Evolutionary conservation across 257 asterid species (phyloP).

Genomic region (Haberlea rhodopensis): DNA sequence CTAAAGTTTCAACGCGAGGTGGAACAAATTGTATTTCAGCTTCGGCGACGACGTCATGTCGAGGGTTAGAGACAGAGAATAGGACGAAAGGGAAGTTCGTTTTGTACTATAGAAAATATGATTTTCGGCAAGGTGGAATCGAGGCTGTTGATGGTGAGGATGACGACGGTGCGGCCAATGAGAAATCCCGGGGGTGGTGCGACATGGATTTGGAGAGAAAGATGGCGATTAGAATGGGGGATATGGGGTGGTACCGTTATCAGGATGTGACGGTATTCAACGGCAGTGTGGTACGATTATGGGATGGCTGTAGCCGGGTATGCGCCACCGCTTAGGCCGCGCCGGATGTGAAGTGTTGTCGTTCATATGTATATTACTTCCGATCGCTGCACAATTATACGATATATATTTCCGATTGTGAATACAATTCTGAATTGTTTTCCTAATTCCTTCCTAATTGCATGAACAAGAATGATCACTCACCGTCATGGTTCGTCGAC

Average conservation of each 20-base stretch:
- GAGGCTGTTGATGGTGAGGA: constrained; percentile 8
- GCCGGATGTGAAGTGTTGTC: no score
- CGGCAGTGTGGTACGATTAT: constrained; percentile 70
- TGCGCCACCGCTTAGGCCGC: constrained; percentile 24
- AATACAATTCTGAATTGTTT: no score
- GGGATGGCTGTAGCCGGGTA: constrained; percentile 51
- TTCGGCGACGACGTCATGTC: not conserved
- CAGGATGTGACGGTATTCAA: constrained; percentile 54
- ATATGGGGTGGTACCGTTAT: constrained; percentile 52
- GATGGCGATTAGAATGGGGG: constrained; percentile 50
- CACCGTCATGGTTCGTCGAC: no score
- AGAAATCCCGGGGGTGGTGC: constrained; percentile 26
- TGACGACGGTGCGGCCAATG: constrained; percentile 17
- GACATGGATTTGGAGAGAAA: constrained; percentile 39
- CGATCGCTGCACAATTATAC: not conserved
- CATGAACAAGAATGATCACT: no score
- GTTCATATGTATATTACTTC: not conserved
- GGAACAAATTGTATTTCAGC: not conserved
- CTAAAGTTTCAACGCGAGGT: not conserved
- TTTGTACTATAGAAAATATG: constrained; percentile 33
- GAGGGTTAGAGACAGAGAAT: no score
- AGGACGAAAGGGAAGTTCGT: constrained; percentile 54
- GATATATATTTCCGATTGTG: not conserved
- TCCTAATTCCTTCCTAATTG: no score
- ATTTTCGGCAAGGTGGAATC: not conserved